phyloP scores from a whole-genome alignment of 129 eudicot genomes.

The Flaveria ramosissima region DNA sequence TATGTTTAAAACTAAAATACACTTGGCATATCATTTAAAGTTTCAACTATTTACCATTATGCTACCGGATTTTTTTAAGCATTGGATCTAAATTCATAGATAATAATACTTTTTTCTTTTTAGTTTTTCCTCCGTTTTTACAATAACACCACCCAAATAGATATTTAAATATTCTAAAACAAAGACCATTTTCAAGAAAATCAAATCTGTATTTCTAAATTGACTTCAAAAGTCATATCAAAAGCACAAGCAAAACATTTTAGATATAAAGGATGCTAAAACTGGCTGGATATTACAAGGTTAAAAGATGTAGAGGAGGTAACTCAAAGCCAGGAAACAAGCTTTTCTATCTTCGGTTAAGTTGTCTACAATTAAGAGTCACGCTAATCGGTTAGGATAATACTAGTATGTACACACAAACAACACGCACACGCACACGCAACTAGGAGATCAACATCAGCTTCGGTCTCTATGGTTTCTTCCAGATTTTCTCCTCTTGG shows the following conservation, averaged over 20 bases:
- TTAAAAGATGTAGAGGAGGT: slow-evolving; percentile 30
- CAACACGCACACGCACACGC: slow-evolving; percentile 29
- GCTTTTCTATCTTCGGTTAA: slow-evolving; percentile 38
- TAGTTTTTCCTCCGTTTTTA: no score
- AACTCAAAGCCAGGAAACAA: slow-evolving; percentile 33
- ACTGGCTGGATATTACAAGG: slow-evolving; percentile 39
- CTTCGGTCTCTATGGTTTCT: slow-evolving; percentile 41
- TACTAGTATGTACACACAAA: slow-evolving; percentile 42
- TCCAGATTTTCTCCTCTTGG: slow-evolving; percentile 60
- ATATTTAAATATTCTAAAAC: not conserved
- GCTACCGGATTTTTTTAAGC: no score
- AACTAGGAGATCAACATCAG: slow-evolving; percentile 7
- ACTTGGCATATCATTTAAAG: no score
- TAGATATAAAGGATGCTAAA: slow-evolving; percentile 12
- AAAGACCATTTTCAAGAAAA: not conserved
- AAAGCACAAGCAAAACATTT: not conserved
- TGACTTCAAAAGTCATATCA: not conserved
- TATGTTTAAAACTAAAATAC: no score
- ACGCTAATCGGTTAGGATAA: slow-evolving; percentile 55
- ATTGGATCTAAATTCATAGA: no score
- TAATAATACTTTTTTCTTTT: no score
- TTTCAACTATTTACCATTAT: no score
- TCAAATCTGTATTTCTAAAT: not conserved
- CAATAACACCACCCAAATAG: no score
- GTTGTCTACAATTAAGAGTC: slow-evolving; percentile 38